Conservation (phyloP, 257 asterid genomes). For the Penstemon newberryi region DNA sequence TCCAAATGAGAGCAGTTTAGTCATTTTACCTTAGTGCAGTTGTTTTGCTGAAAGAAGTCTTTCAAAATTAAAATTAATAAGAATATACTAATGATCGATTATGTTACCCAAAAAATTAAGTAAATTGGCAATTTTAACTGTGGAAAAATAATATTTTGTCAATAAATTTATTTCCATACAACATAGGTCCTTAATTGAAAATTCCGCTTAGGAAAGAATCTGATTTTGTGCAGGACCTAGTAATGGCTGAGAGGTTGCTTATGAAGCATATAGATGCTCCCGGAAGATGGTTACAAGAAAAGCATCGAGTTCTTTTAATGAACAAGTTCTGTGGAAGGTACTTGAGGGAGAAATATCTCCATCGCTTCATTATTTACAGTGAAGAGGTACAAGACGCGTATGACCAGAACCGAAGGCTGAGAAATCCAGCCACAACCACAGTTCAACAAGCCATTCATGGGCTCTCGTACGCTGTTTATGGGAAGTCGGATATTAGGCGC, state of each 20-base stretch:
- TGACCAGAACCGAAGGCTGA: slow-evolving; percentile 86
- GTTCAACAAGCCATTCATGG: slow-evolving; percentile 98
- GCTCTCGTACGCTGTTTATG: slow-evolving; percentile 77
- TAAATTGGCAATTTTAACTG: too few relatives aligned
- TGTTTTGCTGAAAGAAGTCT: too few relatives aligned
- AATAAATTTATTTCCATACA: too few relatives aligned
- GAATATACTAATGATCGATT: too few relatives aligned
- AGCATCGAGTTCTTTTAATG: slow-evolving; percentile 79
- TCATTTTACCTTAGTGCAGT: too few relatives aligned
- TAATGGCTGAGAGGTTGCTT: slow-evolving; percentile 91
- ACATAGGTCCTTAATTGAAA: too few relatives aligned
- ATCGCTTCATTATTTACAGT: slow-evolving; percentile 74
- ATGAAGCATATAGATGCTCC: slow-evolving; percentile 99
- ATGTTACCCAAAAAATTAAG: too few relatives aligned
- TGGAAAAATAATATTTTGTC: too few relatives aligned
- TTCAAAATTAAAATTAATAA: too few relatives aligned
- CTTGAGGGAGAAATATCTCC: slow-evolving; percentile 84
- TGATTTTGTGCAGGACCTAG: slow-evolving; percentile 65
- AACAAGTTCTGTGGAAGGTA: slow-evolving; percentile 93
- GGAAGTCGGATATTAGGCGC: slow-evolving; percentile 93
- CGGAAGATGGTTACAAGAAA: slow-evolving; percentile 87
- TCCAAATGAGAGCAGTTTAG: too few relatives aligned
- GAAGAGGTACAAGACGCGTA: slow-evolving; percentile 83
- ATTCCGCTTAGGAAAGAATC: too few relatives aligned
- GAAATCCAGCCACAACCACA: slow-evolving; percentile 94